A percentile compares a stretch with the other conserved stretches of the same genome.
phyloP scores from a whole-genome alignment of 805 yeast species.

The Metschnikowia lachancei region DNA sequence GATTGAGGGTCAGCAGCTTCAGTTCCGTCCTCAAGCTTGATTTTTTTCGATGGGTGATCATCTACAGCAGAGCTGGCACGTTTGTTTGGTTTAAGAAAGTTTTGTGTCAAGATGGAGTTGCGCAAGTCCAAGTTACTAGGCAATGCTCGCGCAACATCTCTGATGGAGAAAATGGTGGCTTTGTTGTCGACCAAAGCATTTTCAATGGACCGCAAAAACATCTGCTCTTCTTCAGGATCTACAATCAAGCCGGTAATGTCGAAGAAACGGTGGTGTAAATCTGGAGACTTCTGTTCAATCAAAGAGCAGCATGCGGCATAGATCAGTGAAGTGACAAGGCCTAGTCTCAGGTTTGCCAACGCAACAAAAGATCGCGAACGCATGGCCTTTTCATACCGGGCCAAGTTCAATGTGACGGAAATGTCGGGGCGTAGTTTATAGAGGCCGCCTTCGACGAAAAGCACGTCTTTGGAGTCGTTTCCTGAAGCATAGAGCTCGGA shows the following conservation, averaged over 20 bases:
- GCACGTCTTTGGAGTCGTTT: constrained; percentile 25
- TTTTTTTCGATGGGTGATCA: constrained; percentile 28
- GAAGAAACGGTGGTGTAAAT: constrained; percentile 37
- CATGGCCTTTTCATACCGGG: constrained; percentile 63
- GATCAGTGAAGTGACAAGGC: constrained; percentile 61
- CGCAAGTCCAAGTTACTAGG: constrained; percentile 44
- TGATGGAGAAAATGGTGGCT: constrained; percentile 35
- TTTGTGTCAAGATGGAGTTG: constrained; percentile 44
- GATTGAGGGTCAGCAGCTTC: constrained; percentile 10
- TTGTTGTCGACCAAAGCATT: constrained; percentile 34
- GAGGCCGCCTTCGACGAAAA: constrained; percentile 29
- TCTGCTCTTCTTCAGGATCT: constrained; percentile 44
- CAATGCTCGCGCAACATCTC: constrained; percentile 34
- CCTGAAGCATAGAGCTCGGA: constrained; percentile 35
- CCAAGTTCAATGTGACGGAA: constrained; percentile 59
- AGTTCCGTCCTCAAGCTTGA: constrained; percentile 38
- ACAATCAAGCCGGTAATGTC: constrained; percentile 49
- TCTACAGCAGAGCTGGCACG: constrained; percentile 11
- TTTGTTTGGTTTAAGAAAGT: constrained; percentile 37
- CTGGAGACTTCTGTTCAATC: constrained; percentile 57
- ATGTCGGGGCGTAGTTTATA: constrained; percentile 48
- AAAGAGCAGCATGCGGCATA: constrained; percentile 56
- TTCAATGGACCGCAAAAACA: constrained; percentile 29
- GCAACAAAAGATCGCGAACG: constrained; percentile 63
- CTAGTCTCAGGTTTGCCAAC: constrained; percentile 65